Conservation (phyloP, 2,329 filamentous ascomycete species). For the Bipolaris bicolor region DNA sequence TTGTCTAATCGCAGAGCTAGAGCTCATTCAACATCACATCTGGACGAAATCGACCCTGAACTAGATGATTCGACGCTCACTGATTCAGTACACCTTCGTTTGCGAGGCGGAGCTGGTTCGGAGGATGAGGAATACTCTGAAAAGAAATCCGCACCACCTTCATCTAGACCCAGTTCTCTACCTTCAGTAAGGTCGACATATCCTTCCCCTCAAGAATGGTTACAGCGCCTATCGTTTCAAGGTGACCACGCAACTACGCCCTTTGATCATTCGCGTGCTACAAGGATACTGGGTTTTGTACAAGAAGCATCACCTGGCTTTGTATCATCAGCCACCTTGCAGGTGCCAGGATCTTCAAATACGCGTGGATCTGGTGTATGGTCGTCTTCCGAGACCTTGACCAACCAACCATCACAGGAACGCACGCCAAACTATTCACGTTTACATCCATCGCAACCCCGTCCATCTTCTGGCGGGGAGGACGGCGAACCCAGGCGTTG, state of each 20-base stretch:
- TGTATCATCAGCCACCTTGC: not conserved
- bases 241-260: not conserved
- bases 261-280: not conserved
- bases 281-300: not conserved
- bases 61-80: not conserved
- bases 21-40: not conserved
- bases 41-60: not conserved
- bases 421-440: not conserved
- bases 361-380: not conserved
- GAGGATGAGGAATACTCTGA: not conserved
- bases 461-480: not conserved
- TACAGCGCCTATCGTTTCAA: not conserved
- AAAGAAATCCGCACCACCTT: not conserved
- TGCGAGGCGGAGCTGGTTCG: conserved; percentile 5
- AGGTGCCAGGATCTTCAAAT: not conserved
- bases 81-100: not conserved
- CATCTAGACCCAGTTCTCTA: too few relatives aligned
- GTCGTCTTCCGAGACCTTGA: not conserved
- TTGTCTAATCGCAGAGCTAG: not conserved
- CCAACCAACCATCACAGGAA: not conserved
- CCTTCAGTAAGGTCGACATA: not conserved
- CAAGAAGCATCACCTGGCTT: not conserved
- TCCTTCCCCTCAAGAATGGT: not conserved
- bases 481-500: not conserved
- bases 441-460: not conserved